Conservation (phyloP, 352 stramenopile species). For the Phytopythium mirpurense region DNA sequence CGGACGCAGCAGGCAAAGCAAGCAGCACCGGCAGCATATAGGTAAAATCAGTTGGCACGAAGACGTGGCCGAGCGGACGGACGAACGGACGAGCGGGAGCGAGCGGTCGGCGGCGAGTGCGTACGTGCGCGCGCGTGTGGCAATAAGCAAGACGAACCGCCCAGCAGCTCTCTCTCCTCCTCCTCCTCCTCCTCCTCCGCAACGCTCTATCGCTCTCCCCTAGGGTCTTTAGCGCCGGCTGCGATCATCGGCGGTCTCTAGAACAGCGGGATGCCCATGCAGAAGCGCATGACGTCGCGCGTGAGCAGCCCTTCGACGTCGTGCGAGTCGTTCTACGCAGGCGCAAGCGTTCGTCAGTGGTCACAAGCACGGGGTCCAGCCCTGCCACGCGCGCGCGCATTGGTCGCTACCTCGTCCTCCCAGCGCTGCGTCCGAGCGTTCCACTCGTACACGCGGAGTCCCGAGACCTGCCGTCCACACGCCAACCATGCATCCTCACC, state of each 20-base stretch:
- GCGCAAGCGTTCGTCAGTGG: conserved; percentile 5
- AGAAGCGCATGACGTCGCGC: conserved; percentile 77
- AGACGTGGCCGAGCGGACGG: not conserved
- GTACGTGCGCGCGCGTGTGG: conserved; percentile 18
- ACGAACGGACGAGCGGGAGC: not conserved
- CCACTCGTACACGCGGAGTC: conserved; percentile 66
- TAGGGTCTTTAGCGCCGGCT: too few relatives aligned
- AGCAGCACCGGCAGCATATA: conserved; percentile 13
- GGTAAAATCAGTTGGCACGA: conserved; percentile 5
- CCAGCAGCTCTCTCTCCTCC: not conserved
- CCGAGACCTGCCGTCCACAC: conserved; percentile 44
- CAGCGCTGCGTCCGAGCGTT: conserved; percentile 63
- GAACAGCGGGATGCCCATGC: conserved; percentile 64
- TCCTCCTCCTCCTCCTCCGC: not conserved
- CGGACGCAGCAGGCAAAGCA: conserved; percentile 12
- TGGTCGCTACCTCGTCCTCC: conserved; percentile 58
- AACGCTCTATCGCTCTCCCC: too few relatives aligned
- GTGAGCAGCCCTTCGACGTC: conserved; percentile 78
- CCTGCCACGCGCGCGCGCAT: not conserved
- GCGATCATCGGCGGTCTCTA: conserved; percentile 18
- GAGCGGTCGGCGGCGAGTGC: conserved; percentile 8
- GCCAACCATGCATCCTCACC: too few relatives aligned
- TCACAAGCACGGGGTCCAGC: not conserved
- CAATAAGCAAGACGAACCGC: conserved; percentile 13
- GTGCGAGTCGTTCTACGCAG: conserved; percentile 52